Percentiles rank a stretch among this genome's conserved stretches.
phyloP scores from a whole-genome alignment of 352 stramenopile genomes.

The Phytophthora colocasiae region DNA sequence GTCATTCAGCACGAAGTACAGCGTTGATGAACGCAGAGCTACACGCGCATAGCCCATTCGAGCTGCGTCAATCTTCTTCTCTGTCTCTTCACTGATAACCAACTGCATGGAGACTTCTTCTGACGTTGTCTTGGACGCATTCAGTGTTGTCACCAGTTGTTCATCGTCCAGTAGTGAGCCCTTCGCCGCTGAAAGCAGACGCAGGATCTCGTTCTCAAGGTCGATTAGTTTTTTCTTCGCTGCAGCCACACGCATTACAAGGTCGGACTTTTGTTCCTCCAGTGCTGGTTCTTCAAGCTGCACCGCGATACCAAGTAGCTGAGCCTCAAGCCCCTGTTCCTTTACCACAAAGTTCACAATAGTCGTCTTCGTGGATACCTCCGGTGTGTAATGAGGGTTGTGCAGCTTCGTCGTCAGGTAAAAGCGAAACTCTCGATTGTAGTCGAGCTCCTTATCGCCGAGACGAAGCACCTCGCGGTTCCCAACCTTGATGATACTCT shows the following conservation, averaged over 20 bases:
- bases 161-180: constrained; percentile 95
- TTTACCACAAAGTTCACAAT: constrained; percentile 98
- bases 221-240: constrained; percentile 96
- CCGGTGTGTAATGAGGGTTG: constrained; percentile 96
- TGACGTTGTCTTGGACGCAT: constrained; percentile 95
- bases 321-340: constrained; percentile 94
- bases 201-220: constrained; percentile 96
- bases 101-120: constrained; percentile 95
- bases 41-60: constrained; percentile 94
- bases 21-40: constrained; percentile 92
- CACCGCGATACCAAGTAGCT: constrained; percentile 95
- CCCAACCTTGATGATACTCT: constrained; percentile 95
- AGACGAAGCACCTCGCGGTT: constrained; percentile 94
- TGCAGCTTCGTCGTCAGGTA: constrained; percentile 97
- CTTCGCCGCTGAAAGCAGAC: constrained; percentile 91
- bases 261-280: constrained; percentile 95
- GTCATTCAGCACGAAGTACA: constrained; percentile 97
- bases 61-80: constrained; percentile 95
- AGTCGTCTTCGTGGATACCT: constrained; percentile 96
- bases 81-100: constrained; percentile 93
- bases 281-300: constrained; percentile 94
- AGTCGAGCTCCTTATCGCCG: constrained; percentile 96
- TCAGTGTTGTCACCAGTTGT: constrained; percentile 94
- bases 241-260: constrained; percentile 90
- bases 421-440: constrained; percentile 94